phyloP scores from a whole-genome alignment of 2,329 filamentous ascomycete genomes.

The Diaporthe velutina region DNA sequence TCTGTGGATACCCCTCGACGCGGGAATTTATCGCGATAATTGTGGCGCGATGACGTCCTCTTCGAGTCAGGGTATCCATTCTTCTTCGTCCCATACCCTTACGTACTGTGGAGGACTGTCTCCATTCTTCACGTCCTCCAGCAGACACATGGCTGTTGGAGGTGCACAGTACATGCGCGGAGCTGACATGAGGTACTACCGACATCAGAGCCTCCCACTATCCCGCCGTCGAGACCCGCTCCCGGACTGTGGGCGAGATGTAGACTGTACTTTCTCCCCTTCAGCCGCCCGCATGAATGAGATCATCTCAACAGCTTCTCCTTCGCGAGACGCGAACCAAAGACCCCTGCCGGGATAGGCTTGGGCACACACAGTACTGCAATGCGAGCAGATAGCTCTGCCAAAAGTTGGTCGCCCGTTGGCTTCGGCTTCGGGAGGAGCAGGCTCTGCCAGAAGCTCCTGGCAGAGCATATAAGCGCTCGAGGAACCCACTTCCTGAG shows the following conservation, averaged over 20 bases:
- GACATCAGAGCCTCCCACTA: constrained; percentile 13
- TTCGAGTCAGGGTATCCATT: constrained; percentile 38
- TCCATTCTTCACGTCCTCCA: constrained; percentile 27
- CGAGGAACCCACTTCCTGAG: constrained; percentile 33
- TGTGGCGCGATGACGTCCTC: constrained; percentile 40
- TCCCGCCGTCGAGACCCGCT: background rate
- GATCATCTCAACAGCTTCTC: constrained; percentile 32
- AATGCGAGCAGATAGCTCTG: constrained; percentile 29
- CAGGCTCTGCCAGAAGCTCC: too few relatives aligned
- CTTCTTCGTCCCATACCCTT: constrained; percentile 2
- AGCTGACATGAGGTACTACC: constrained; percentile 31
- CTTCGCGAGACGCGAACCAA: constrained; percentile 12
- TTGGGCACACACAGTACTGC: constrained; percentile 11
- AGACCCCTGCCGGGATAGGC: constrained; percentile 16
- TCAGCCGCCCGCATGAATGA: constrained; percentile 13
- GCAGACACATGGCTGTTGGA: constrained; percentile 27
- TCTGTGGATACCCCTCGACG: constrained; percentile 29
- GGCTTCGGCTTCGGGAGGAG: background rate
- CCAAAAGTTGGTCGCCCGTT: constrained; percentile 3
- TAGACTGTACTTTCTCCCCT: constrained; percentile 34
- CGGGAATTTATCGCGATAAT: constrained; percentile 40
- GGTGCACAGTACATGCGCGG: background rate
- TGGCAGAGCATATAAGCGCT: constrained; percentile 36
- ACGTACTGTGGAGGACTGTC: constrained; percentile 13
- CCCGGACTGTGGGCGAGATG: background rate